Evolutionary conservation across 345 rosid genomes (phyloP).

Genomic region (Rhizophora mangle): DNA sequence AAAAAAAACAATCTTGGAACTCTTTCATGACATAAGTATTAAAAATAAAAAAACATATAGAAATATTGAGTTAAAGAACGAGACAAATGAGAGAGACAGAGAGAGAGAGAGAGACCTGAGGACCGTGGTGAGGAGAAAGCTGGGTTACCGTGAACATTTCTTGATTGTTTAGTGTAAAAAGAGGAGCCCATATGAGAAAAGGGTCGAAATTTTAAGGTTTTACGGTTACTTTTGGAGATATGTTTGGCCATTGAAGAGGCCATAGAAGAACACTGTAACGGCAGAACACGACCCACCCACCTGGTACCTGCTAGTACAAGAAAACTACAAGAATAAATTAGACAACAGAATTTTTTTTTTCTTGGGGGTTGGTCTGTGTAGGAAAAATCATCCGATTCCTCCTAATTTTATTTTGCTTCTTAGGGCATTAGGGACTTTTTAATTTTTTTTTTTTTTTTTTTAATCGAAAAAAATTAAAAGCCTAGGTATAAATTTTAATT

Average conservation of each 20-base stretch:
- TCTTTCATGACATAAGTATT: background rate
- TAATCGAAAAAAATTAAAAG: too few relatives aligned
- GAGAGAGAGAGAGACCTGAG: slow-evolving; percentile 29
- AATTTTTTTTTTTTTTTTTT: too few relatives aligned
- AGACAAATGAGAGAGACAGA: background rate
- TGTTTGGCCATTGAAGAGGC: slow-evolving; percentile 25
- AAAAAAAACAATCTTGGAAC: background rate
- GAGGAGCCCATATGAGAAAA: slow-evolving; percentile 28
- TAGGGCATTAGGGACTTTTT: too few relatives aligned
- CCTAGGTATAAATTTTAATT: too few relatives aligned
- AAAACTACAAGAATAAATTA: too few relatives aligned
- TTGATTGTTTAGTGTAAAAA: slow-evolving; percentile 14
- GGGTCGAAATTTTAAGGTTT: slow-evolving; percentile 25
- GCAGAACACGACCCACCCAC: too few relatives aligned
- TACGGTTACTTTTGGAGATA: slow-evolving; percentile 16
- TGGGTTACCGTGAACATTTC: slow-evolving; percentile 20
- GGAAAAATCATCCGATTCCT: too few relatives aligned
- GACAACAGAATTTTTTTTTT: too few relatives aligned
- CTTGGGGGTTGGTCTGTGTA: too few relatives aligned
- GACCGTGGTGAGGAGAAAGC: slow-evolving; percentile 13
- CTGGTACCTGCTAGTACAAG: too few relatives aligned
- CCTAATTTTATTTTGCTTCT: too few relatives aligned
- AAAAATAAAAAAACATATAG: background rate
- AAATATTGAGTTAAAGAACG: background rate
- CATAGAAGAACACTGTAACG: too few relatives aligned